Base-by-base conservation (phyloP, 768 basidiomycete species). In the Hygrocybe coccinea region DNA sequence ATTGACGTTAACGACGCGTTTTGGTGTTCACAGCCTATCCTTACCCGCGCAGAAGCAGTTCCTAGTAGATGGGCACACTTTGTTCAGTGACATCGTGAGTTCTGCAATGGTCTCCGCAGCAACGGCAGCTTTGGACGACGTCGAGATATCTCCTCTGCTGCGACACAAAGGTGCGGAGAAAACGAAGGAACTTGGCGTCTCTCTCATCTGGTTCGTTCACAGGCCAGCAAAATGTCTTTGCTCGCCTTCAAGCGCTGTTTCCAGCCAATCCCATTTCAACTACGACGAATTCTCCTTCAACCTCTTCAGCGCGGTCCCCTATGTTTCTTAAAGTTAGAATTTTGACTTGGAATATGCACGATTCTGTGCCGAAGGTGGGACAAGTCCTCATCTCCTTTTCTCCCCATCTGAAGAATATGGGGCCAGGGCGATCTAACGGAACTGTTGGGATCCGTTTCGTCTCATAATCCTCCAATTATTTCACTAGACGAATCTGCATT, bases 321-420 rank as follows among this genome's bases (percentile, higher is more conserved):
- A 77, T 74, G 59, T 78, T 77, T 64, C 71, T 90, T 44, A 91
- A 90, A 64, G 71, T 89, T 37, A 73, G 83, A 41, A 80, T 90
- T 46, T 50, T 89, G 34, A 86, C 86, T 36, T 91, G 89, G 89
- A 91, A 91, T 60, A 91, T 91, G 89, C 86, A 91, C 59, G 87
- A 90, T 59, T 85, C 85, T 0, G 64, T 90, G 5, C 89, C 89
- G 29, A 90, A 87, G 79, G 87, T 83, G 25, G 14, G 65, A 57
- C 15, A 11, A 39, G 11, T 53, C 34, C 9, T 12, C 37, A 15
- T 46, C 5, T 21, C n/a, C 29, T 12, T n/a, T 37, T 14, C 46
- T 38, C 38, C 36, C 45, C 35, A 29, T 45, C 45, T n/a, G 47
- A 21, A 15, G 36, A 56, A 50, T 55, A 21, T 19, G 37, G n/a